These are phyloP conservation scores for Exophiala viscosa DNA, from an alignment of 2,329 filamentous ascomycete genomes.

Conservation along the genomic window DNA sequence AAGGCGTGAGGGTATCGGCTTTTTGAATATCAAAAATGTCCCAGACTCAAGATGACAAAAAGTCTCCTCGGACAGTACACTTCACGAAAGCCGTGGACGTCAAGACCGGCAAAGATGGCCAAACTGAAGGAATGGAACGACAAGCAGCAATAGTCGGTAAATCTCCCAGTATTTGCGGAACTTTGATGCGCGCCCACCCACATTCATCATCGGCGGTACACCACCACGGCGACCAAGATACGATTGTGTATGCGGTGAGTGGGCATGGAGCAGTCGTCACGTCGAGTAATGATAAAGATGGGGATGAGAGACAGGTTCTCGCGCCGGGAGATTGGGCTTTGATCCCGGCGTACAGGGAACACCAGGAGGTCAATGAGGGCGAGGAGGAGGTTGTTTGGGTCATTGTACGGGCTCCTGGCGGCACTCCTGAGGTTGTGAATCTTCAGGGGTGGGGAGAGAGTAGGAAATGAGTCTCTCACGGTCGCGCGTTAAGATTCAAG, in stretches of 20 bases:
- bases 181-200: constrained; percentile 62
- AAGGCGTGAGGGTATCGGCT: too few relatives aligned
- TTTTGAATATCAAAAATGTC: too few relatives aligned
- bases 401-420: constrained; percentile 59
- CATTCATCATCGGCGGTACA: constrained; percentile 60
- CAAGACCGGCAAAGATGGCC: constrained; percentile 41
- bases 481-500: too few relatives aligned
- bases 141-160: constrained; percentile 57
- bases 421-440: constrained; percentile 58
- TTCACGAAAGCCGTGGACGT: constrained; percentile 51
- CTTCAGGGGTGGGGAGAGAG: constrained; percentile 57
- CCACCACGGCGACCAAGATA: constrained; percentile 67
- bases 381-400: constrained; percentile 64
- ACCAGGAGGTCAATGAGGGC: constrained; percentile 65
- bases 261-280: constrained; percentile 58
- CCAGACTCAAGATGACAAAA: background rate
- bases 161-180: constrained; percentile 62
- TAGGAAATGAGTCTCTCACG: background rate
- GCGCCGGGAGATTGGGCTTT: constrained; percentile 65
- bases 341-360: constrained; percentile 66
- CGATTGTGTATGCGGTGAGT: constrained; percentile 61
- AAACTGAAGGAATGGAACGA: constrained; percentile 49
- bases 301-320: constrained; percentile 56
- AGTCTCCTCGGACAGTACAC: constrained; percentile 41
- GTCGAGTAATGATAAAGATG: constrained; percentile 37